These are phyloP conservation scores for Dimocarpus longan DNA, from an alignment of 345 rosid genomes.

Conservation along the genomic window DNA sequence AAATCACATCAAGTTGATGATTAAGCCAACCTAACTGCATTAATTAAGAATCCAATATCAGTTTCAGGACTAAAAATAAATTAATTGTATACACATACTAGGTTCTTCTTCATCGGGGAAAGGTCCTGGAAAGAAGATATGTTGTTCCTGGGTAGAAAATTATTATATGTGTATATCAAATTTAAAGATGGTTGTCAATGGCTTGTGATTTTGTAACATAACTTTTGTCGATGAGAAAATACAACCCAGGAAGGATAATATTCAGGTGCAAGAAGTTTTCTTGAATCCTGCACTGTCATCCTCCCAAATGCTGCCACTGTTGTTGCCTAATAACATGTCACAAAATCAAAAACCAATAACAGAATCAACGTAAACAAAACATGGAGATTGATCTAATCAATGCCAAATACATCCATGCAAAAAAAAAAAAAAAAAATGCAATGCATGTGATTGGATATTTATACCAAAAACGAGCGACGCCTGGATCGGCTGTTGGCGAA, in stretches of 20 bases:
- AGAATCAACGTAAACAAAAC: background rate
- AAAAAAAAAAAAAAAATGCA: background rate
- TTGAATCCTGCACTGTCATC: constrained; percentile 85
- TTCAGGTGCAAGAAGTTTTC: constrained; percentile 67
- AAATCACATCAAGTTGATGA: constrained; percentile 74
- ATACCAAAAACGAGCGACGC: constrained; percentile 58
- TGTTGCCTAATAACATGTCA: constrained; percentile 45
- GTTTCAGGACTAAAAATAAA: background rate
- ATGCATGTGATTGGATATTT: background rate
- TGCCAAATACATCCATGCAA: background rate
- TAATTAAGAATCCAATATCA: constrained; percentile 24
- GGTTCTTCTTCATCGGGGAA: too few relatives aligned
- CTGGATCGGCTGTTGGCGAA: constrained; percentile 60
- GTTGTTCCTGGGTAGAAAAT: too few relatives aligned
- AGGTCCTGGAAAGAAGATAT: too few relatives aligned
- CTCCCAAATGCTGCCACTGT: constrained; percentile 83
- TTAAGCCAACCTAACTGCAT: constrained; percentile 90
- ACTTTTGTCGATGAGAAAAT: constrained; percentile 77
- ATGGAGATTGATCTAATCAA: background rate
- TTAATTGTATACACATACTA: background rate
- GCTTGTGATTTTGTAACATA: constrained; percentile 31
- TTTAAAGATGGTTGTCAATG: too few relatives aligned
- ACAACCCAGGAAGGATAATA: constrained; percentile 87
- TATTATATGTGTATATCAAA: too few relatives aligned
- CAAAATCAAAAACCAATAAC: background rate